Base-by-base conservation (phyloP, 805 yeast genomes). In the Candida verbasci region DNA sequence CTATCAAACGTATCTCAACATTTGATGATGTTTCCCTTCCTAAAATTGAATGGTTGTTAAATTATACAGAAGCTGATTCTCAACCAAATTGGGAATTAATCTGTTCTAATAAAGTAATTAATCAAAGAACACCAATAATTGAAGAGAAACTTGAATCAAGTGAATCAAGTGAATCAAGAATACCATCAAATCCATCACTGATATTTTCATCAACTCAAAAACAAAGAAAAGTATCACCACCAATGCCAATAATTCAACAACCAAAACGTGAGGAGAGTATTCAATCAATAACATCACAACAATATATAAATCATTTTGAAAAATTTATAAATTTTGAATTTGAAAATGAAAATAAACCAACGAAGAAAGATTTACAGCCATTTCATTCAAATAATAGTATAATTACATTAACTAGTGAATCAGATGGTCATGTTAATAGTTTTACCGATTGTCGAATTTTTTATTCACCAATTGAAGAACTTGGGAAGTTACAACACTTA, bases 241-340 rank as follows among this genome's bases (percentile, higher is more conserved):
- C 12, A 9, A 18, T 3, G 10, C 8, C 10, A 12, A 4, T 17
- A 12, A 11, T 6, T n/a, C 6, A 6, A 12, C 4, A 11, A 9
- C 16, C 18, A 3, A 14, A n/a, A 3, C 34, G 39, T 11, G 55
- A 53, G 2, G 46, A 29, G 8, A 56, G 62, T 7, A 32, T 39
- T 11, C 52, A 48, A 24, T 58, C 66, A 4, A 39, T 55, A 17
- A 45, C 56, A 1, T 55, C 68, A 4, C 37, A 56, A 8, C 52
- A 56, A 29, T 42, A 48, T 28, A 55, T 57, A 18, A 45, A 45
- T 6, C 55, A 54, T 20, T 62, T 65, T 33, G 44, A 52, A n/a
- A 49, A 43, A 27, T 53, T 52, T 17, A 57, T 65, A 24, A 55
- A 53, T 33, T 55, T 55, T 17, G 66, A 61, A 28, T 54, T 52